Evolutionary conservation across 208 protist genomes (phyloP), one percentile per base, ranked within the genome.

Genomic region (Acanthamoeba triangularis): DNA sequence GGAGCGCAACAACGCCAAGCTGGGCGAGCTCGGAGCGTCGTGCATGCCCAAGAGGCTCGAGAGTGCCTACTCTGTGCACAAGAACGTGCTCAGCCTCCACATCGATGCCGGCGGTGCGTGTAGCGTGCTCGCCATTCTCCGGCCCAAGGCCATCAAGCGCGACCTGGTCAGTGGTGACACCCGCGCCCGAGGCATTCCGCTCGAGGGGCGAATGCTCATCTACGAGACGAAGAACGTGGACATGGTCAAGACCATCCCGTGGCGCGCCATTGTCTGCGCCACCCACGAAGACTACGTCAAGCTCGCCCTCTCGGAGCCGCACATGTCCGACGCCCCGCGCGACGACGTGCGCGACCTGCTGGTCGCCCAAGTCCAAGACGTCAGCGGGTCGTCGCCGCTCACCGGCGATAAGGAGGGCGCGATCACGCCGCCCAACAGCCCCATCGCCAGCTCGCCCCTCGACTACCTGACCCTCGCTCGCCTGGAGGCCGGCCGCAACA

Each of bases 161-260:
- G 76, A 85, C 37, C 8, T 56, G 10, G 23, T 56, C 76, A 28
- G 14, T 16, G 18, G 35, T 11, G 33, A 65, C 30, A 25, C 16
- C 16, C 54, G n/a, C 4, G 16, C 41, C 28, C 44, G 35, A 11
- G 28, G 74, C 74, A 52, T 61, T 3, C 47, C 54, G 47, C 88
- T 94, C 44, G 56, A 72, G 44, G 90, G 90, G 2, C 37, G 52
- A 4, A 14, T 94, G 7, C 41, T 94, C 5, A 88, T 96, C 44
- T 96, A 95, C 52, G 96, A 97, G 41, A 96, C 95, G 6, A 97
- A 97, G 59, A 97, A 97, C 87, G 93, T 87, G 30, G 96, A 97
- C 95, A 84, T 95, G 1, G 93, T 94, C 30, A 97, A 96, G 41
- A 94, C 82, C 23, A 96, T 97, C 23, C 88, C 92, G 67, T 96